Evolutionary conservation across 2,329 filamentous ascomycete species (phyloP).

Genomic region (Phyllosticta citribraziliensis): DNA sequence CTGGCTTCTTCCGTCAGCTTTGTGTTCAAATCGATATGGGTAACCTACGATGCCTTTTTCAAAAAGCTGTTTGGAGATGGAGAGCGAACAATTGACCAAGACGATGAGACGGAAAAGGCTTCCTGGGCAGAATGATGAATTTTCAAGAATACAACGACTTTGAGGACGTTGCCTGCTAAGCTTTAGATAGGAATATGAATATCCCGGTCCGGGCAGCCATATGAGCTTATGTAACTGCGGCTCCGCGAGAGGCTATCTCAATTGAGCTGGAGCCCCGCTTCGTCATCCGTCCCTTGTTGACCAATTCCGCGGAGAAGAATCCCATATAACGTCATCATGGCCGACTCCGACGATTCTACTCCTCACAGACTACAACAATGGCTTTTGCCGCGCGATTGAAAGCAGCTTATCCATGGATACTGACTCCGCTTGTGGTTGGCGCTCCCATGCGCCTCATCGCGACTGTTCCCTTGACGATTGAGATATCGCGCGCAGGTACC

Average conservation of each 20-base stretch:
- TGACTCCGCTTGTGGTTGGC: conserved; percentile 47
- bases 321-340: conserved; percentile 1
- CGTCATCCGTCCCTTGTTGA: neutral
- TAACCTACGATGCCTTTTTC: conserved; percentile 53
- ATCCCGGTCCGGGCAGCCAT: neutral
- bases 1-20: conserved; percentile 42
- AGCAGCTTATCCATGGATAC: conserved; percentile 47
- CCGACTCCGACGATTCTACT: neutral
- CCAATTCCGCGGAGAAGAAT: conserved; percentile 3
- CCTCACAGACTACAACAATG: neutral
- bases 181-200: neutral
- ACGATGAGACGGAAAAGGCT: conserved; percentile 7
- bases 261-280: neutral
- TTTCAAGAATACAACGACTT: neutral
- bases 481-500: conserved; percentile 46
- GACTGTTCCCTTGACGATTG: conserved; percentile 46
- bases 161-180: neutral
- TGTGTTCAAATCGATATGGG: conserved; percentile 52
- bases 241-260: neutral
- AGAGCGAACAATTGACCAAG: conserved; percentile 49
- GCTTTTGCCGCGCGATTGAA: neutral
- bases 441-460: conserved; percentile 62
- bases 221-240: neutral
- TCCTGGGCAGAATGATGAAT: neutral
- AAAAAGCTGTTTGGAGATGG: conserved; percentile 73